phyloP scores from a whole-genome alignment of 345 rosid species.

The Eucalyptus guilfoylei region DNA sequence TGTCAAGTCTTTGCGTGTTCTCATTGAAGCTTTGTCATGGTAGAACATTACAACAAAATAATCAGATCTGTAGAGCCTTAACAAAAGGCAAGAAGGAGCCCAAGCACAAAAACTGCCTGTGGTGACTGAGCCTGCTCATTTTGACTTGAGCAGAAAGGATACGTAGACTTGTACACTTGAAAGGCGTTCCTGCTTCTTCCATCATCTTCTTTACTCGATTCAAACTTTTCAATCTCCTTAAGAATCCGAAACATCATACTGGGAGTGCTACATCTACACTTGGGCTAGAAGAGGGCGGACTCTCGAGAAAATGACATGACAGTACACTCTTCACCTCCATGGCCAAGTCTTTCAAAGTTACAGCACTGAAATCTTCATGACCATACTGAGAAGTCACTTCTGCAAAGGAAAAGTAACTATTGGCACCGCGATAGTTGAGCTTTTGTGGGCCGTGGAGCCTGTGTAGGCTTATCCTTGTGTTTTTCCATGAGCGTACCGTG shows the following conservation, averaged over 20 bases:
- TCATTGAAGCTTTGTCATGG: background rate
- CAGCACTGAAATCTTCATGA: conserved; percentile 33
- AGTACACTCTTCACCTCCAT: conserved; percentile 35
- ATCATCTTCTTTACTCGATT: conserved; percentile 78
- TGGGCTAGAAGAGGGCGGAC: background rate
- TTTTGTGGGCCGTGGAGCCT: background rate
- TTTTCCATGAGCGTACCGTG: background rate
- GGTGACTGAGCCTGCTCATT: background rate
- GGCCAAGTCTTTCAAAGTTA: conserved; percentile 50
- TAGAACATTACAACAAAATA: background rate
- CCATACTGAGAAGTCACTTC: conserved; percentile 47
- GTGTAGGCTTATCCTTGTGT: background rate
- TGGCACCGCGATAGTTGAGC: background rate
- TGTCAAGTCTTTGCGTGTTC: background rate
- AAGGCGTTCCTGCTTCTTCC: conserved; percentile 82
- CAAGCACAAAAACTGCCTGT: background rate
- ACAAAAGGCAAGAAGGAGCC: background rate
- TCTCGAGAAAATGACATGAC: background rate
- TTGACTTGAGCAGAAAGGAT: background rate
- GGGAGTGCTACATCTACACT: background rate
- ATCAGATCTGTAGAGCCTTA: background rate
- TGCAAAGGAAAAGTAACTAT: conserved; percentile 15
- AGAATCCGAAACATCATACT: conserved; percentile 30
- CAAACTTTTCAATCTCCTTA: conserved; percentile 48
- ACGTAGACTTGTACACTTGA: conserved; percentile 8